phyloP scores from a whole-genome alignment of 2,329 filamentous ascomycete species.

The Cordyceps javanica region DNA sequence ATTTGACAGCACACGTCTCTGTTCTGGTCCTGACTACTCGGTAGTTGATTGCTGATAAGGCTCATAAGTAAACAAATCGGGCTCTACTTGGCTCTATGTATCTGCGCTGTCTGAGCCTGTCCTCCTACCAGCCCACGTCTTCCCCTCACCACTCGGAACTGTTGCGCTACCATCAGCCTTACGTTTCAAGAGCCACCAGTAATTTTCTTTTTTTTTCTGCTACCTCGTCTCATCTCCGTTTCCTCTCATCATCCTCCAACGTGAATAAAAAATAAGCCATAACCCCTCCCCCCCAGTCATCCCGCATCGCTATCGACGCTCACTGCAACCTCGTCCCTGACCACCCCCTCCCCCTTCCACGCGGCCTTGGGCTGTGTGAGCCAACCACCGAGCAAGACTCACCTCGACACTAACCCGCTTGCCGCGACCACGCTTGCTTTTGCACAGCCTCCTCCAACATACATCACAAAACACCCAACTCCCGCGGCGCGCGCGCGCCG shows the following conservation, averaged over 20 bases:
- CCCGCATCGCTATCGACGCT: not conserved
- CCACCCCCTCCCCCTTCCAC: constrained; percentile 21
- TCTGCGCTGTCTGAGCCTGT: too few species aligned
- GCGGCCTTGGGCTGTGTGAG: constrained; percentile 16
- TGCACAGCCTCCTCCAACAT: constrained; percentile 33
- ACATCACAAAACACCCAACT: not conserved
- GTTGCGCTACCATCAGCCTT: constrained; percentile 1
- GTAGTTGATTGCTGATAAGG: not conserved
- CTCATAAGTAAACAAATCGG: not conserved
- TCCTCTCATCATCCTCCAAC: not conserved
- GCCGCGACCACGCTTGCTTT: constrained; percentile 25
- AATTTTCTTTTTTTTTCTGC: not conserved
- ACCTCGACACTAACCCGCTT: constrained; percentile 16
- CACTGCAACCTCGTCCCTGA: not conserved
- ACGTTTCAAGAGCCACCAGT: not conserved
- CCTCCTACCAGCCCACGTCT: not conserved
- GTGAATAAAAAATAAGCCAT: not conserved
- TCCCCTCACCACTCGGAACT: constrained; percentile 1
- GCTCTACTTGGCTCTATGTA: not conserved
- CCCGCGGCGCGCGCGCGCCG: constrained; percentile 32
- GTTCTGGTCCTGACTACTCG: too few species aligned
- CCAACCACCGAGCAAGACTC: not conserved
- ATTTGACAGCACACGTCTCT: not conserved
- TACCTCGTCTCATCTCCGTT: not conserved
- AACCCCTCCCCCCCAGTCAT: not conserved